Evolutionary conservation across 805 yeast genomes (phyloP), one percentile per base, ranked within the genome.

Genomic region (Spathaspora girioi): DNA sequence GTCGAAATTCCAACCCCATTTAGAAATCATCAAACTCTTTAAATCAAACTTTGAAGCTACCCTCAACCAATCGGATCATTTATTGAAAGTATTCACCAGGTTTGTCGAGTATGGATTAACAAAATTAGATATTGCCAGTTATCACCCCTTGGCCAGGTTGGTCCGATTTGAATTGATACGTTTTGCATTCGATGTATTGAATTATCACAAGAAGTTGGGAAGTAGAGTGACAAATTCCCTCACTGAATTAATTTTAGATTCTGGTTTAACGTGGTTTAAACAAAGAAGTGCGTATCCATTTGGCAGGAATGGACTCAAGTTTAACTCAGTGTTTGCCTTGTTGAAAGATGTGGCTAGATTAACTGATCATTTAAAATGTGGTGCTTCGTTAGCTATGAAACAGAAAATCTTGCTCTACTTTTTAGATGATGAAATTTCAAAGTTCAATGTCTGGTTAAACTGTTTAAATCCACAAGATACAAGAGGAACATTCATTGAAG

Each of bases 1-100:
- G 4, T 70, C 75, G 48, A 65, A 75, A 5, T 70, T 81, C 54
- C 82, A 83, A 49, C 88, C 96, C 0, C 97, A 94, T 64, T 66
- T 81, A 41, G 77, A 79, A 51, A 75, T 94, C 26, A 81, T 89
- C 45, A 72, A 81, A 48, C 78, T 91, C 61, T 77, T 94, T 60
- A 67, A 83, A 4, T 87, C 96, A 4, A 86, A 83, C 61, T 88
- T 90, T 68, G 89, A 91, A 64, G 90, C 97, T 0, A 79, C 90
- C 1, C 69, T 83, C 64, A 82, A 82, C 59, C 87, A 85, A 59
- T 84, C 92, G 67, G 82, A 78, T 49, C 89, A 86, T 56, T 69
- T 87, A 31, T 69, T 89, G 56, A 84, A 83, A 56, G 65, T 87
- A 52, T 89, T 89, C 61, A 85, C 92, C 0, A 69, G 83, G 29